These are phyloP conservation scores for Colletotrichum magnum DNA, from an alignment of 2,329 filamentous ascomycete genomes.

Conservation along the genomic window DNA sequence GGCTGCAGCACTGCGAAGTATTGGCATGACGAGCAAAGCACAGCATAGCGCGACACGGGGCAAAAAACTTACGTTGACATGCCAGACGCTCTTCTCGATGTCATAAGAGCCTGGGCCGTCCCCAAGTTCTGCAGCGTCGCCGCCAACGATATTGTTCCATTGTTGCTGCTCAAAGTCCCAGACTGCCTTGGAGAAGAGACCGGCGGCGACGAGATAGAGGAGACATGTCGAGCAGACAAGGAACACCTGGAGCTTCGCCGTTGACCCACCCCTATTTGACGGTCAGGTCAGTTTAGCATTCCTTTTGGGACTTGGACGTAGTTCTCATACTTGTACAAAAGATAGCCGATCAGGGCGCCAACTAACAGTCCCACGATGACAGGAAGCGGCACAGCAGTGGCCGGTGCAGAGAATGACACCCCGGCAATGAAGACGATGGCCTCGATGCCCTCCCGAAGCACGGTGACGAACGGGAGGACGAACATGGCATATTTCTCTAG, in stretches of 20 bases:
- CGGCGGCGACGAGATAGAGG: slow-evolving; percentile 86
- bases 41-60: slow-evolving; percentile 16
- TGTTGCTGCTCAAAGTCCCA: slow-evolving; percentile 81
- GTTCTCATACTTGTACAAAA: slow-evolving; percentile 80
- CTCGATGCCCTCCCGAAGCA: slow-evolving; percentile 89
- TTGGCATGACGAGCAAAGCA: slow-evolving; percentile 15
- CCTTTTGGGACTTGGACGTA: neutral
- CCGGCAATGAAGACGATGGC: slow-evolving; percentile 89
- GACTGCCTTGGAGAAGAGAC: slow-evolving; percentile 82
- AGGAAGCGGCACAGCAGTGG: slow-evolving; percentile 82
- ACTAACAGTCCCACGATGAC: slow-evolving; percentile 80
- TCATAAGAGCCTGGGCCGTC: slow-evolving; percentile 83
- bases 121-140: slow-evolving; percentile 66
- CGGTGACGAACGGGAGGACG: slow-evolving; percentile 86
- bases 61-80: slow-evolving; percentile 76
- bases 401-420: slow-evolving; percentile 82
- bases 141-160: slow-evolving; percentile 77
- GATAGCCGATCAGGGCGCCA: slow-evolving; percentile 77
- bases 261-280: slow-evolving; percentile 57
- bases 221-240: slow-evolving; percentile 87
- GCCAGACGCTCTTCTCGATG: slow-evolving; percentile 84
- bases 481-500: slow-evolving; percentile 88
- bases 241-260: slow-evolving; percentile 75
- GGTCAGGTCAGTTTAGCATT: neutral
- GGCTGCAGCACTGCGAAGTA: slow-evolving; percentile 80